Evolutionary conservation across 805 yeast species (phyloP), one percentile per base, ranked within the genome.

Genomic region (Zygotorulaspora danielsina): DNA sequence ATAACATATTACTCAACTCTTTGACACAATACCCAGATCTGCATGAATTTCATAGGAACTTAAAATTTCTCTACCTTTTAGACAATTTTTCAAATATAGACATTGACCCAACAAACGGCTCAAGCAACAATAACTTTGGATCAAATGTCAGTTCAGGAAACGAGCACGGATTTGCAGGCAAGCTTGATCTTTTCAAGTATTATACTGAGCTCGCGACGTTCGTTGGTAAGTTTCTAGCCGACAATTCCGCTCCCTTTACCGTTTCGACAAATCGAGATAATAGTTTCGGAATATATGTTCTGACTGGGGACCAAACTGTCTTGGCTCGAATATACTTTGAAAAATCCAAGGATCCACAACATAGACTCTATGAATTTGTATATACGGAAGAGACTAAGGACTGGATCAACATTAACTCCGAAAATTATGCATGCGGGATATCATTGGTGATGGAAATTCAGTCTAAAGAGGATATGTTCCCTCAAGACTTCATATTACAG

Each of bases 151-250:
- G 18, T 13, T 34, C 42, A 11, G 16, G 18, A 19, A 40, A 12
- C 20, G 29, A 16, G 6, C 32, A 20, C 27, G 32, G 18, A 3
- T 32, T 35, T 21, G 35, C 34, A 10, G 59, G 56, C 7, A 53
- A 51, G 31, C 36, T 61, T 7, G 66, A 61, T 41, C 46, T 61
- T 3, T 61, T 61, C 48, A 60, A 50, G 29, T 61, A 61, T 38
- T 60, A 48, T 34, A 61, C 64, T 2, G 61, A 57, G 33, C 32
- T 59, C 9, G 47, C 55, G 28, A 49, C 45, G 19, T 51, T 46
- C 16, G 33, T 59, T 3, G 36, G 48, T 16, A 41, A 50, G 2
- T 57, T 44, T 35, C 47, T 58, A n/a, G 33, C 29, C 2, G 54
- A 49, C 11, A 40, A 45, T n/a, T 21, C 41, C 3, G 28, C 50